phyloP scores from a whole-genome alignment of 1,139 yeast species.

The Saccharomyces hybrid region DNA sequence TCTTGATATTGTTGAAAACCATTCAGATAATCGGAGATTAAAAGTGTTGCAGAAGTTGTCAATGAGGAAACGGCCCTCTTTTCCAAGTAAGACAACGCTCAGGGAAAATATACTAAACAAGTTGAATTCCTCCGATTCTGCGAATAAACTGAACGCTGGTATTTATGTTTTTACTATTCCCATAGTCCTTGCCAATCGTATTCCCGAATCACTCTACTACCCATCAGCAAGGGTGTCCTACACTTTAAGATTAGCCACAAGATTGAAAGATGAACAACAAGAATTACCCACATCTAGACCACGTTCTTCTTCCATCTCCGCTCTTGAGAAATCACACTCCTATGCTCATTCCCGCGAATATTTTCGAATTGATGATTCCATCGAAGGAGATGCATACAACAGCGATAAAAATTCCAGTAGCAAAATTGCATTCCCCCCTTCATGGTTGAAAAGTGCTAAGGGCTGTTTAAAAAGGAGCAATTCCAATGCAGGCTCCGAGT shows the following conservation, averaged over 20 bases:
- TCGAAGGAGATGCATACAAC: not conserved
- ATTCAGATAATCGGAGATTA: constrained; percentile 7
- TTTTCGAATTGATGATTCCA: not conserved
- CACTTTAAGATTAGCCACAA: constrained; percentile 11
- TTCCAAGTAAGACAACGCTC: not conserved
- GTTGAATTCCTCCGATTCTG: not conserved
- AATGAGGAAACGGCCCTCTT: constrained; percentile 4
- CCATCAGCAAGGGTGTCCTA: constrained; percentile 33
- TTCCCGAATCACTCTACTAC: constrained; percentile 59
- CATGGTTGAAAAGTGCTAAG: not conserved
- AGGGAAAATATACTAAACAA: not conserved
- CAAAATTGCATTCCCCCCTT: not conserved
- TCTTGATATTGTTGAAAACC: constrained; percentile 14
- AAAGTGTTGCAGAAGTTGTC: constrained; percentile 13
- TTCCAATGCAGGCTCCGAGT: not conserved
- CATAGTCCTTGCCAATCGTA: constrained; percentile 52
- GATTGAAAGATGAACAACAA: not conserved
- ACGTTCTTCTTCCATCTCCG: not conserved
- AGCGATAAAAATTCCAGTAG: not conserved
- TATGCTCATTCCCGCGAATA: not conserved
- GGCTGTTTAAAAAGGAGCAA: not conserved
- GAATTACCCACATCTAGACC: not conserved
- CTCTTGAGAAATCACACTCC: not conserved
- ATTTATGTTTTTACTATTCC: constrained; percentile 69
- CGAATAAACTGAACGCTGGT: constrained; percentile 40